These are phyloP conservation scores for Chenopodium suecicum DNA, from an alignment of 148 eudicot genomes.

Conservation along the genomic window DNA sequence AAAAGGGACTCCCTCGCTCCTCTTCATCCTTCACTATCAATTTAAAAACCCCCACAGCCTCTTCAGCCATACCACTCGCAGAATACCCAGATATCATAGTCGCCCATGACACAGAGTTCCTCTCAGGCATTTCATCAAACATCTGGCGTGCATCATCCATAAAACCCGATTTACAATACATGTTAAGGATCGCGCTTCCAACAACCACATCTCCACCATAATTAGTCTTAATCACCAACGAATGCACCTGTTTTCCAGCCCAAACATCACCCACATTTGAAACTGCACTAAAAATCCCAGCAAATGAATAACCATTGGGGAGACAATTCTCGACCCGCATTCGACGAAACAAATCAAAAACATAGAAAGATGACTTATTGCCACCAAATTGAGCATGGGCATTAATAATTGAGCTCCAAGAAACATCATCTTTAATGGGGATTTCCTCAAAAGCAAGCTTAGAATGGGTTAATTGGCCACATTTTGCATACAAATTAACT, in stretches of 20 bases:
- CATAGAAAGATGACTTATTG: constrained; percentile 21
- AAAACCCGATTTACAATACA: constrained; percentile 46
- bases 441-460: constrained; percentile 34
- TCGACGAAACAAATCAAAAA: constrained; percentile 27
- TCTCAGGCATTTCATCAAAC: constrained; percentile 56
- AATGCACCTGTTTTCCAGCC: constrained; percentile 45
- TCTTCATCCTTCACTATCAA: constrained; percentile 29
- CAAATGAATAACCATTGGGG: constrained; percentile 43
- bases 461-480: constrained; percentile 31
- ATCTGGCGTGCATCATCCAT: constrained; percentile 40
- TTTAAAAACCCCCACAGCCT: constrained; percentile 41
- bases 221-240: constrained; percentile 31
- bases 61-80: constrained; percentile 32
- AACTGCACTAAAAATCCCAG: constrained; percentile 38
- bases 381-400: constrained; percentile 34
- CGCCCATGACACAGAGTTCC: constrained; percentile 51
- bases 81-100: constrained; percentile 54
- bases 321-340: constrained; percentile 33
- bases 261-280: constrained; percentile 17
- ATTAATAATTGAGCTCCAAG: constrained; percentile 53
- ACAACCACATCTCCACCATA: constrained; percentile 38
- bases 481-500: constrained; percentile 52
- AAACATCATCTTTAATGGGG: constrained; percentile 39
- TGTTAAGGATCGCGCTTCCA: constrained; percentile 38
- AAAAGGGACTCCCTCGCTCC: constrained; percentile 39